Conservation (phyloP, 1,139 yeast species). For the Pichia sp. region DNA sequence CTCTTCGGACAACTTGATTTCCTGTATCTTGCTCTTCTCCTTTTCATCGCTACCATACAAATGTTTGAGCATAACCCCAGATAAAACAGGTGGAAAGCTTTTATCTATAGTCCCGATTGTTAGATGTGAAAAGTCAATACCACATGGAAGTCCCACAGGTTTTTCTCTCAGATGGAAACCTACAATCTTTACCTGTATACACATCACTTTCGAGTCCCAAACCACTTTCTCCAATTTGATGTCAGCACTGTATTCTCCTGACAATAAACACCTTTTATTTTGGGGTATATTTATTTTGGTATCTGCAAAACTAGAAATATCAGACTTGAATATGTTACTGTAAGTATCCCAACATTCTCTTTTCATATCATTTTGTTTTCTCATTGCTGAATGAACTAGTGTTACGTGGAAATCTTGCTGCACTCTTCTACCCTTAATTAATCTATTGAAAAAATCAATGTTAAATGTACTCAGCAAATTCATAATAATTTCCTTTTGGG, state of each 20-base stretch:
- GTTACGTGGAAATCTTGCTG: slow-evolving; percentile 75
- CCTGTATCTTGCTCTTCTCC: slow-evolving; percentile 13
- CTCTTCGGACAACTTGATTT: slow-evolving; percentile 16
- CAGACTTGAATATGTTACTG: slow-evolving; percentile 13
- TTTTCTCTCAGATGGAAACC: slow-evolving; percentile 27
- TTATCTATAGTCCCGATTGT: slow-evolving; percentile 58
- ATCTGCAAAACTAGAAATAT: slow-evolving; percentile 8
- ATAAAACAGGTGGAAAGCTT: slow-evolving; percentile 27
- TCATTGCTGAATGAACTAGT: slow-evolving; percentile 51
- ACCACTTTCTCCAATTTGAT: slow-evolving; percentile 44
- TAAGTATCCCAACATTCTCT: slow-evolving; percentile 24
- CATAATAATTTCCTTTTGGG: slow-evolving; percentile 4
- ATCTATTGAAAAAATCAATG: slow-evolving; percentile 7
- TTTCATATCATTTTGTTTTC: slow-evolving; percentile 30
- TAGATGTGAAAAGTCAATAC: slow-evolving; percentile 59
- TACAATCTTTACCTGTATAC: slow-evolving; percentile 48
- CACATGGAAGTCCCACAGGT: slow-evolving; percentile 26
- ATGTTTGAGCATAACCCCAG: slow-evolving; percentile 39
- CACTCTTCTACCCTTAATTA: slow-evolving; percentile 33
- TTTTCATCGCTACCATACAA: slow-evolving; percentile 15
- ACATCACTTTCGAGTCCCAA: slow-evolving; percentile 51
- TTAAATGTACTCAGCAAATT: neutral
- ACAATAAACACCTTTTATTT: slow-evolving; percentile 25
- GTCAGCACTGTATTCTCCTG: slow-evolving; percentile 24
- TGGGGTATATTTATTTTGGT: slow-evolving; percentile 17